A percentile compares a stretch with the other conserved stretches of the same genome.
These are phyloP conservation scores for Pseudocercospora musae DNA, from an alignment of 2,329 filamentous ascomycete genomes.

Conservation along the genomic window DNA sequence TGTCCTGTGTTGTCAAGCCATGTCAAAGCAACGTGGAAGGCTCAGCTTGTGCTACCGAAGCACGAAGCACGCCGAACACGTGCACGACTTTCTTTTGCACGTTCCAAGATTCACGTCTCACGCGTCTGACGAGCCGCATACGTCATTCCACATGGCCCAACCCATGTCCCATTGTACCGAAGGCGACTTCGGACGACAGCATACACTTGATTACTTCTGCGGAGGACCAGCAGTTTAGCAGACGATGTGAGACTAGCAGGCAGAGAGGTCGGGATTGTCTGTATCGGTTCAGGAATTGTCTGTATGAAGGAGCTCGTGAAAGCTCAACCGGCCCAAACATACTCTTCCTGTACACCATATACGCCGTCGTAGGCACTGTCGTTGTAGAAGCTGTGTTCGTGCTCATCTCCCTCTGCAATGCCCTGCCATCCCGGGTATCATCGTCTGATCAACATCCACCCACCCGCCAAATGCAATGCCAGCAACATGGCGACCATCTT, in stretches of 20 bases:
- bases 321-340: not conserved
- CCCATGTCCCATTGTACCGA: not conserved
- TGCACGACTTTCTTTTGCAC: not conserved
- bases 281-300: not conserved
- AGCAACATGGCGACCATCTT: slow-evolving; percentile 20
- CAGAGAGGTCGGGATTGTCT: not conserved
- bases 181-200: not conserved
- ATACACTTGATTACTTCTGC: not conserved
- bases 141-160: not conserved
- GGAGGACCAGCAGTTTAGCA: not conserved
- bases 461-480: slow-evolving; percentile 24
- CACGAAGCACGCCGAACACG: not conserved
- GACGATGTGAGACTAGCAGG: not conserved
- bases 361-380: slow-evolving; percentile 11
- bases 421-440: not conserved
- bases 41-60: not conserved
- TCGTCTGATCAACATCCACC: slow-evolving; percentile 19
- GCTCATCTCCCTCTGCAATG: not conserved
- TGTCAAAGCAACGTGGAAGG: not conserved
- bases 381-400: slow-evolving; percentile 6
- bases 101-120: not conserved
- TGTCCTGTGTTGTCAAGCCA: not conserved
- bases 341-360: not conserved
- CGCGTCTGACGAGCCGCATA: not conserved
- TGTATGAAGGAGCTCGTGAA: not conserved